Conservation (phyloP, 129 eudicot species). For the Oenanthe sinensis region DNA sequence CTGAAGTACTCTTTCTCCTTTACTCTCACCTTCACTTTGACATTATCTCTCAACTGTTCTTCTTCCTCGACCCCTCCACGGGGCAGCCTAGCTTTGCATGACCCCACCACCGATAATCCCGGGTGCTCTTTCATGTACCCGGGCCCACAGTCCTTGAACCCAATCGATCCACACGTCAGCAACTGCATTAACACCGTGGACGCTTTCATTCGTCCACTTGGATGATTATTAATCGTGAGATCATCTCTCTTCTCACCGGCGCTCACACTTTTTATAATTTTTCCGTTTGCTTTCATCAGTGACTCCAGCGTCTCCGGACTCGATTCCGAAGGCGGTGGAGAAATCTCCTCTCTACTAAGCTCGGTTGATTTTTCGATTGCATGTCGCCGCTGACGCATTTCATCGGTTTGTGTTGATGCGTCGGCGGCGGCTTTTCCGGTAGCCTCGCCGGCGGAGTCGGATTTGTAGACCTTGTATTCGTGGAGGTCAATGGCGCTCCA, state of each 20-base stretch:
- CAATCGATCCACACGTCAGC: conserved; percentile 76
- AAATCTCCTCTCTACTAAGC: conserved; percentile 50
- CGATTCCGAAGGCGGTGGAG: conserved; percentile 98
- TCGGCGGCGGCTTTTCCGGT: conserved; percentile 45
- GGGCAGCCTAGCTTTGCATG: conserved; percentile 61
- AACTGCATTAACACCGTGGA: conserved; percentile 83
- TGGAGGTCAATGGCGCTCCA: conserved; percentile 73
- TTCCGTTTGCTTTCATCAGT: conserved; percentile 72
- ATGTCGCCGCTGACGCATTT: conserved; percentile 49
- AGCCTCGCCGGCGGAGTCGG: conserved; percentile 33
- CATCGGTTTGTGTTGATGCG: conserved; percentile 89
- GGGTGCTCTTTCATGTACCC: conserved; percentile 33
- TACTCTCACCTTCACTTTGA: conserved; percentile 26
- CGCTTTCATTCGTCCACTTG: conserved; percentile 34
- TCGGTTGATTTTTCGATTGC: conserved; percentile 27
- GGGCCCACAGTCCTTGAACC: conserved; percentile 73
- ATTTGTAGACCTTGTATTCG: conserved; percentile 70
- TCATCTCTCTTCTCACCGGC: conserved; percentile 14
- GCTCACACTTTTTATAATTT: conserved; percentile 21
- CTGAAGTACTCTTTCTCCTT: conserved; percentile 93
- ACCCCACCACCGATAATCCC: conserved; percentile 64
- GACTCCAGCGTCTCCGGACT: conserved; percentile 91
- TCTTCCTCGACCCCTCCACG: conserved; percentile 52
- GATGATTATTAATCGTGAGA: conserved; percentile 17
- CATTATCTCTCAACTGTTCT: not conserved